Conservation (phyloP, 1,284 basidiomycete species). For the Sparassis latifolia region DNA sequence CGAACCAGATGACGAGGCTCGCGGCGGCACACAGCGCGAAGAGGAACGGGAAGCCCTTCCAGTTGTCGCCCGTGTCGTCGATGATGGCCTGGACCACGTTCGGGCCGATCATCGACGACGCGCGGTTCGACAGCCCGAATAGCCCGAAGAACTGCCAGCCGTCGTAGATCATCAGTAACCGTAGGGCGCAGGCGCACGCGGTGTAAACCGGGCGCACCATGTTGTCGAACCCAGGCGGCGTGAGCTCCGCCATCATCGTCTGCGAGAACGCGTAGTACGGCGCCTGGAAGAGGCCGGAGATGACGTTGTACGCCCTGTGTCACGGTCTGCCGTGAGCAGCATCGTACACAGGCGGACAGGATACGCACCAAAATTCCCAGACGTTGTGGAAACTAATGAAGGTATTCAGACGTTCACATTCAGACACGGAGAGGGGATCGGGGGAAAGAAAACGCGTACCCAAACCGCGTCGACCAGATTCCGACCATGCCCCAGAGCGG, state of each 20-base stretch:
- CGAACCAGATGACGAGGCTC: conserved; percentile 67
- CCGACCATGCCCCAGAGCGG: conserved; percentile 86
- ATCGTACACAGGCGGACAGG: too few relatives aligned
- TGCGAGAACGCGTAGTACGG: conserved; percentile 84
- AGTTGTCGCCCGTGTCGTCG: conserved; percentile 63
- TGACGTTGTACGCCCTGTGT: conserved; percentile 65
- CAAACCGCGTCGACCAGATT: conserved; percentile 71
- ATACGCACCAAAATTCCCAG: conserved; percentile 75
- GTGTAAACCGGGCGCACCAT: conserved; percentile 39
- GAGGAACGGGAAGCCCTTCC: conserved; percentile 80
- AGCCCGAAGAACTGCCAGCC: conserved; percentile 63
- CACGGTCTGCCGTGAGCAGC: not conserved
- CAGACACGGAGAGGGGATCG: not conserved
- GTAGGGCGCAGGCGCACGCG: not conserved
- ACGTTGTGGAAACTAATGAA: conserved; percentile 62
- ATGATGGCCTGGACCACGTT: conserved; percentile 79
- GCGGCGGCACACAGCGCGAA: conserved; percentile 65
- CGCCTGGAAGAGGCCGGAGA: conserved; percentile 82
- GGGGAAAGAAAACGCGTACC: conserved; percentile 31
- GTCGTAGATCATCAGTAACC: not conserved
- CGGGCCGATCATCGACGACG: conserved; percentile 75
- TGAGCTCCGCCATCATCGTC: conserved; percentile 84
- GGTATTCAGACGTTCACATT: not conserved
- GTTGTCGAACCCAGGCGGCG: conserved; percentile 78
- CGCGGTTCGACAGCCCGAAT: conserved; percentile 80